Percentiles rank a stretch among this genome's conserved stretches.
phyloP scores from a whole-genome alignment of 352 stramenopile species.

The Saprolegnia diclina region DNA sequence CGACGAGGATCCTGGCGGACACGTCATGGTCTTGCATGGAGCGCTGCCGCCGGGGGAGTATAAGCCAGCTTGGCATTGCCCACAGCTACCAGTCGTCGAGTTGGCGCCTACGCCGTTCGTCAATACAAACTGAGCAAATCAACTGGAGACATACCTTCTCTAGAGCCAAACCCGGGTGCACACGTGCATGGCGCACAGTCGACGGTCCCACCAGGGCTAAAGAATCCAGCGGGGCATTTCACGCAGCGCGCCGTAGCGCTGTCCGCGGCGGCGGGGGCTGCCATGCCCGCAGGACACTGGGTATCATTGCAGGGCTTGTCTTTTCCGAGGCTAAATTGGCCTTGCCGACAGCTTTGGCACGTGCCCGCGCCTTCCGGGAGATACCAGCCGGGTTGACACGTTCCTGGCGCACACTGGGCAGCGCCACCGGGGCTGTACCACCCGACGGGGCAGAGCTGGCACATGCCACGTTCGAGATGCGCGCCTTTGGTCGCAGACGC shows the following conservation, averaged over 20 bases:
- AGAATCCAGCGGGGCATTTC: constrained; percentile 35
- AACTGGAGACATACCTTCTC: background rate
- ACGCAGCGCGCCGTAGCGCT: constrained; percentile 32
- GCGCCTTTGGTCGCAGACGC: constrained; percentile 27
- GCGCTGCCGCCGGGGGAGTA: constrained; percentile 7
- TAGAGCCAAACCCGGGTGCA: constrained; percentile 34
- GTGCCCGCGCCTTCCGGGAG: constrained; percentile 19
- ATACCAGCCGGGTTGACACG: constrained; percentile 10
- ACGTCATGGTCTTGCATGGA: constrained; percentile 10
- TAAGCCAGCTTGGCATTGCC: background rate
- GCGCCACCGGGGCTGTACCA: constrained; percentile 34
- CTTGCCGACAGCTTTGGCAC: constrained; percentile 29
- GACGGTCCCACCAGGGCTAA: constrained; percentile 33
- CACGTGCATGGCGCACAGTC: constrained; percentile 35
- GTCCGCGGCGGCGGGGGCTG: constrained; percentile 31
- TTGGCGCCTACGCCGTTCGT: background rate
- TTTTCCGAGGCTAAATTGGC: constrained; percentile 34
- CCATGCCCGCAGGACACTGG: constrained; percentile 36
- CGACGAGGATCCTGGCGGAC: constrained; percentile 9
- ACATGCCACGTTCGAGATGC: constrained; percentile 33
- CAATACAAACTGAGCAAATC: background rate
- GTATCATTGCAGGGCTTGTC: constrained; percentile 35
- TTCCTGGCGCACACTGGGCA: constrained; percentile 13
- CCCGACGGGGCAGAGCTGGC: constrained; percentile 35
- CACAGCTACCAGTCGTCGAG: background rate